Evolutionary conservation across 768 basidiomycete genomes (phyloP).

Genomic region (Podaxis carcinomalis): DNA sequence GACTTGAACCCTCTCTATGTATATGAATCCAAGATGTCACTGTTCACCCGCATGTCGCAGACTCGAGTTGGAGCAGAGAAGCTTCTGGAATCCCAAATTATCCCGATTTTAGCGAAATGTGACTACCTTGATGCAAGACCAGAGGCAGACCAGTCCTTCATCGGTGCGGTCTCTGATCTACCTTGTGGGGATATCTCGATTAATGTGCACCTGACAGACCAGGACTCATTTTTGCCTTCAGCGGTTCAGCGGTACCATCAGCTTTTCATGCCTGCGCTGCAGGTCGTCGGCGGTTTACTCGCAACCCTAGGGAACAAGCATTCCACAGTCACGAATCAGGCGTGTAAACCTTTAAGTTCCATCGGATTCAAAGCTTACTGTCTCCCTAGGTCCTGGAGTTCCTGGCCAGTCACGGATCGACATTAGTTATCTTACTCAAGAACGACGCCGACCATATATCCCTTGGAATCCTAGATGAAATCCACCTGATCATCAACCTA

Average conservation of each 20-base stretch:
- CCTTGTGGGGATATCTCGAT: not conserved
- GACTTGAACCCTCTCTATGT: slow-evolving; percentile 90
- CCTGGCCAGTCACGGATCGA: slow-evolving; percentile 77
- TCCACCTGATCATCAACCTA: slow-evolving; percentile 73
- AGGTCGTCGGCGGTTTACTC: slow-evolving; percentile 73
- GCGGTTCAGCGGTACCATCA: slow-evolving; percentile 91
- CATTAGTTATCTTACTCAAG: slow-evolving; percentile 77
- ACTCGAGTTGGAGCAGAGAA: slow-evolving; percentile 81
- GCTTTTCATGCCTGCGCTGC: slow-evolving; percentile 80
- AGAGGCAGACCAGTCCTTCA: slow-evolving; percentile 75
- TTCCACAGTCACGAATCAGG: slow-evolving; percentile 66
- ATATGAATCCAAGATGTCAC: slow-evolving; percentile 91
- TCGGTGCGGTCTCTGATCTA: slow-evolving; percentile 42
- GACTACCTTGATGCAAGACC: slow-evolving; percentile 86
- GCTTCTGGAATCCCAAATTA: slow-evolving; percentile 71
- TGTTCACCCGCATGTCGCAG: slow-evolving; percentile 82
- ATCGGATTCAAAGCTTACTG: not conserved
- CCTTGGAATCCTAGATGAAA: slow-evolving; percentile 69
- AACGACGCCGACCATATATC: slow-evolving; percentile 63
- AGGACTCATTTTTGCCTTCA: slow-evolving; percentile 83
- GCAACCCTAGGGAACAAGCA: slow-evolving; percentile 74
- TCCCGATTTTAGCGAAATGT: slow-evolving; percentile 74
- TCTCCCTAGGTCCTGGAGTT: slow-evolving; percentile 67
- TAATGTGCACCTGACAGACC: slow-evolving; percentile 40
- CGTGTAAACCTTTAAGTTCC: slow-evolving; percentile 21